Evolutionary conservation across 768 basidiomycete species (phyloP), one percentile per base, ranked within the genome.

Genomic region (Lenzites betulinus): DNA sequence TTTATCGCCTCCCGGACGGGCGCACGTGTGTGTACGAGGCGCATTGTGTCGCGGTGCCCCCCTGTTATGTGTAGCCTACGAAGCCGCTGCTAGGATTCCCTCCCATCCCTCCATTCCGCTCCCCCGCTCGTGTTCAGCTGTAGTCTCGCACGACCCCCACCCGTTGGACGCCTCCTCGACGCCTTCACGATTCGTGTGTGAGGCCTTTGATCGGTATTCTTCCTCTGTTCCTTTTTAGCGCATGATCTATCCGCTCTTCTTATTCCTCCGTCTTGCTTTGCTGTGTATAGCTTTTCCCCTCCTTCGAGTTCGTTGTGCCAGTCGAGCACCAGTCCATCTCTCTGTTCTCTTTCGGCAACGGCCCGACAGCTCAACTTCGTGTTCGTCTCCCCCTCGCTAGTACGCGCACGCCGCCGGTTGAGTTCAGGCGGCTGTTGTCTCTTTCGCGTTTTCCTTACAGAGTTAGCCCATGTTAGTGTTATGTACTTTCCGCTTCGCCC

Each of bases 191-290:
- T 11, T 23, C 42, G 42, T 43, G n/a, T 22, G 9, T 22, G 20
- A 11, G 11, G 20, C 5, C 11, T 23, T 15, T 7, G 9, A 11
- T n/a, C n/a, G n/a, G n/a, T n/a, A n/a, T 8, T 22, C 23, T 46
- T 46, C 20, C 22, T 46, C 20, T 15, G 22, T 25, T 13, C 23
- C 22, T 13, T 46, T 25, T 20, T 22, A 18, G 18, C 42, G 23
- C 44, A 23, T 22, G 44, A 54, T 49, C 41, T 54, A 55, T 26
- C 49, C 46, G 50, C 51, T 39, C 15, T 39, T 39, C 38, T 18
- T 33, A 44, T 47, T 51, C 9, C 25, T 28, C 9, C 43, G 38
- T 57, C 54, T 65, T 60, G 63, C 57, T 51, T 65, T 60, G 64
- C 64, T 65, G 52, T 58, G 46, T 28, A 57, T 49, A 65, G 54